Percentiles rank a stretch among this genome's conserved stretches.
Evolutionary conservation across 441 rosid genomes (phyloP).

Genomic region (Sinapis alba): DNA sequence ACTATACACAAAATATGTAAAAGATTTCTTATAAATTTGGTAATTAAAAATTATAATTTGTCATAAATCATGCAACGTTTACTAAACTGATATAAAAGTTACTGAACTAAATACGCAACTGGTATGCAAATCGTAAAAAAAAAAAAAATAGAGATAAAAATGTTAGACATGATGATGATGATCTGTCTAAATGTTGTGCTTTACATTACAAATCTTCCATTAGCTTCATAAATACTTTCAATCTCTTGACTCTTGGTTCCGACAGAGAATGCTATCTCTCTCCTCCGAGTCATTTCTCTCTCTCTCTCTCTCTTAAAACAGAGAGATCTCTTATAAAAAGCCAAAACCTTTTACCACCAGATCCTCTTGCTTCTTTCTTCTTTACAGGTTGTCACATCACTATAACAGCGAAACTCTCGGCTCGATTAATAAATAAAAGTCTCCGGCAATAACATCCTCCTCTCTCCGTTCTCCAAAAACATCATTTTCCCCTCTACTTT

Average conservation of each 20-base stretch:
- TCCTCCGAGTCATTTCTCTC: neutral
- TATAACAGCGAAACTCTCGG: slow-evolving; percentile 23
- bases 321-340: slow-evolving; percentile 19
- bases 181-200: slow-evolving; percentile 21
- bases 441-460: neutral
- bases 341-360: slow-evolving; percentile 37
- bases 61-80: neutral
- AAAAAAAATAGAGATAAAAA: neutral
- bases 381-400: slow-evolving; percentile 38
- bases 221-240: slow-evolving; percentile 10
- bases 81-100: neutral
- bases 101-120: neutral
- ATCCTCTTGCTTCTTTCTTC: slow-evolving; percentile 12
- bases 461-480: neutral
- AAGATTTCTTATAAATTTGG: no score
- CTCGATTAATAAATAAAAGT: neutral
- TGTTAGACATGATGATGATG: neutral
- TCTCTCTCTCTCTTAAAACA: slow-evolving; percentile 3
- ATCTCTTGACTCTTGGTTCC: slow-evolving; percentile 11
- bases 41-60: neutral
- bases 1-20: no score
- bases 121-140: neutral
- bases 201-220: slow-evolving; percentile 20
- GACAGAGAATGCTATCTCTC: slow-evolving; percentile 24
- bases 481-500: no score